A percentile compares a stretch with the other conserved stretches of the same genome.
These are phyloP conservation scores for Acanthamoeba sp. DNA, from an alignment of 208 protist genomes.

Conservation along the genomic window DNA sequence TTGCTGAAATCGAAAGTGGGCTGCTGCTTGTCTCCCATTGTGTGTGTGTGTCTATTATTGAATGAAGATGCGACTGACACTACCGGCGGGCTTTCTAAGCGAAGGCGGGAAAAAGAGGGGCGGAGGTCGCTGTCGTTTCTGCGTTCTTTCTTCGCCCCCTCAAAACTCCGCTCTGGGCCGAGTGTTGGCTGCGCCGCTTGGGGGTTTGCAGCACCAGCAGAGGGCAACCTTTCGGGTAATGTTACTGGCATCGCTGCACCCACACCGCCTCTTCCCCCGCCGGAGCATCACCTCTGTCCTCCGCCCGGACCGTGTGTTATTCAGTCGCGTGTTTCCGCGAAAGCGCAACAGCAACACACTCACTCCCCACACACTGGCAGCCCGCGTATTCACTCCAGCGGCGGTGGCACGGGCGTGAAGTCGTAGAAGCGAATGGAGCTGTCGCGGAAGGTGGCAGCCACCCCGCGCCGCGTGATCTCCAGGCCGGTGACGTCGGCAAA, in stretches of 20 bases:
- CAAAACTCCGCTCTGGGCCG: background rate
- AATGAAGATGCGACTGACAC: background rate
- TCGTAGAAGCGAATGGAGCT: constrained; percentile 4
- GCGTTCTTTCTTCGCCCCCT: background rate
- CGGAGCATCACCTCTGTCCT: too few relatives aligned
- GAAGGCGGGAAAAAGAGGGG: background rate
- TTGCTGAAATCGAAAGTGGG: constrained; percentile 51
- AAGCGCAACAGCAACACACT: too few relatives aligned
- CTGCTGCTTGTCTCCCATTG: constrained; percentile 60
- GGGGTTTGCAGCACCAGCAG: too few relatives aligned
- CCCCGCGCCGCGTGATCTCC: background rate
- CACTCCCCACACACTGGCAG: too few relatives aligned
- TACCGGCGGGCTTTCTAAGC: background rate
- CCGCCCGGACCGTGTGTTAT: too few relatives aligned
- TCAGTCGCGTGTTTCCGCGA: too few relatives aligned
- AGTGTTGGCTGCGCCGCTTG: too few relatives aligned
- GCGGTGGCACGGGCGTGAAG: background rate
- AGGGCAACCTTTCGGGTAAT: too few relatives aligned
- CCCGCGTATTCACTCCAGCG: too few relatives aligned
- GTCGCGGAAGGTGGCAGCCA: constrained; percentile 25
- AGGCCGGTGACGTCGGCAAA: background rate
- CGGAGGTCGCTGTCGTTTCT: background rate
- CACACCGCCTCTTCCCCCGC: too few relatives aligned
- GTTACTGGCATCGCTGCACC: too few relatives aligned
- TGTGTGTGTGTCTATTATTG: background rate